Conservation (phyloP, 140 eudicot genomes). For the Bidens hawaiensis region DNA sequence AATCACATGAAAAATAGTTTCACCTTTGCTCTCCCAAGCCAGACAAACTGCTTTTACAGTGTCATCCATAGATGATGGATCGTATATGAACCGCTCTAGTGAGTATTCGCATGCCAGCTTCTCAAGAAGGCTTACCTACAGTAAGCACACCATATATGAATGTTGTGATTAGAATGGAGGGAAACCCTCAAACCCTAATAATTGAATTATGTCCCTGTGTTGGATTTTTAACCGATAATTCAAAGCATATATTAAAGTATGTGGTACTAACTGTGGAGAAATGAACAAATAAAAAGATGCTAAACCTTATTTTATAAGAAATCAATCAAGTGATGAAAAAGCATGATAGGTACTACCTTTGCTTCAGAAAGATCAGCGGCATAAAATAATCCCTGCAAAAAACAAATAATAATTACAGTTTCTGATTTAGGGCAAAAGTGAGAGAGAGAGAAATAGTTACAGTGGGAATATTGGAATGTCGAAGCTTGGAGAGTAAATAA, state of each 20-base stretch:
- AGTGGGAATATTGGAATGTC: slow-evolving; percentile 62
- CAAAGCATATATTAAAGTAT: too few species aligned
- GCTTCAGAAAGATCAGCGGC: slow-evolving; percentile 39
- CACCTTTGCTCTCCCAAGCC: slow-evolving; percentile 49
- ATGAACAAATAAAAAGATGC: neutral
- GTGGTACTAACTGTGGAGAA: neutral
- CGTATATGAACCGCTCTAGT: slow-evolving; percentile 31
- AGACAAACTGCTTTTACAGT: slow-evolving; percentile 36
- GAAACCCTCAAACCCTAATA: neutral
- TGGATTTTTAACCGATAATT: too few species aligned
- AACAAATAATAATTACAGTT: neutral
- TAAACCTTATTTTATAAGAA: neutral
- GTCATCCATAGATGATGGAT: slow-evolving; percentile 37
- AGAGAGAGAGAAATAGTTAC: slow-evolving; percentile 24
- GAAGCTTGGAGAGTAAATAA: slow-evolving; percentile 59
- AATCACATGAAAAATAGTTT: slow-evolving; percentile 44
- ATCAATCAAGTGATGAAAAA: neutral
- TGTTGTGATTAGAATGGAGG: too few species aligned
- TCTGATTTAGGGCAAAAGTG: neutral
- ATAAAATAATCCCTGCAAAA: slow-evolving; percentile 63
- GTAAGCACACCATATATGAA: slow-evolving; percentile 14
- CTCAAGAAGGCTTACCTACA: slow-evolving; percentile 56
- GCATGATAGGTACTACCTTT: slow-evolving; percentile 35
- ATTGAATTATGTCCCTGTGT: neutral
- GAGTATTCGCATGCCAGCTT: slow-evolving; percentile 42